Evolutionary conservation across 2,329 filamentous ascomycete species (phyloP), one percentile per base, ranked within the genome.

Genomic region (Trichophaea hybrida): DNA sequence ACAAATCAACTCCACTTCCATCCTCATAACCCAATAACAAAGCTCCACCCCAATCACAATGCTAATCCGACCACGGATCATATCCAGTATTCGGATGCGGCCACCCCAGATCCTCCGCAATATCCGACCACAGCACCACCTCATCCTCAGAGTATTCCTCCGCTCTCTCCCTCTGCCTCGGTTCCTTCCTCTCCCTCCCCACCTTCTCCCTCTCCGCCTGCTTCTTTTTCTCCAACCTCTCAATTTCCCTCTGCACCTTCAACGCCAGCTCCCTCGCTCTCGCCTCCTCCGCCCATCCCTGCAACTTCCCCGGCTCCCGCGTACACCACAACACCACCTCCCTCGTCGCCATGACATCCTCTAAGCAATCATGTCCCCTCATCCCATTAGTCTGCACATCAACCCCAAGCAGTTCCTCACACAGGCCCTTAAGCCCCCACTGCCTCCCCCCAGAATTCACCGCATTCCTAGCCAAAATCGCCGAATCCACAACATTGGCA

Each of bases 331-430:
- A 66, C 4, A 74, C 71, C 50, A 80, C 65, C 65, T 79, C 76
- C 6, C 77, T 72, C 0, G 74, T 71, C 0, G 77, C 77, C 37
- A 76, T 71, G 0, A 76, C 74, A 68, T 79, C 75, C 65, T 79
- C 75, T 5, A 79, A 63, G 51, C 73, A 73, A 66, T 76, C 73
- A 54, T 79, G 77, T 1, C 76, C 74, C 12, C 31, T 61, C 38
- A 50, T 55, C 1, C 64, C 66, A 24, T 57, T 64, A 32, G 72
- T 60, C 59, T 73, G 74, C 13, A 78, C 73, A 1, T 62, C 60
- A 8, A 72, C 63, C 1, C 67, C 65, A 1, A 76, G 63, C 5
- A 76, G 65, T 3, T 71, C 69, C n/a, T 64, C 61, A 24, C 69
- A 67, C 13, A 76, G 67, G 0, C 40, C 64, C 59, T 73, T 72